Conservation (phyloP, 345 rosid genomes). For the Mangifera indica region DNA sequence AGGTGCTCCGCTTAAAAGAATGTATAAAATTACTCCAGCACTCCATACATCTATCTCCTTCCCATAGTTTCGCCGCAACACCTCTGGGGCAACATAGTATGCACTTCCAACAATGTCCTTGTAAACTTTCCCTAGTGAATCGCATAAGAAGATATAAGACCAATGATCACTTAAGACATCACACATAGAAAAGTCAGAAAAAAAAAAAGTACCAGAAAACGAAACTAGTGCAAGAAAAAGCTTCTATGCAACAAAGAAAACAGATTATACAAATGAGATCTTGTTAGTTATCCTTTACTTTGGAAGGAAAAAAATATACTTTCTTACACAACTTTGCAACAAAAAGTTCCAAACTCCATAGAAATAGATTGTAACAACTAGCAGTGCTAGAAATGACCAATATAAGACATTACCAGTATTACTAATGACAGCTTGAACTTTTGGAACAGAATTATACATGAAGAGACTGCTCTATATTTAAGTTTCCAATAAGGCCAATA, state of each 20-base stretch:
- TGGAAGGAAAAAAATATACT: neutral
- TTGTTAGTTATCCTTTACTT: neutral
- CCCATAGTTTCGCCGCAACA: conserved; percentile 62
- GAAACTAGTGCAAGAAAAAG: neutral
- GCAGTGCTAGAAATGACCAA: neutral
- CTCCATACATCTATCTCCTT: conserved; percentile 96
- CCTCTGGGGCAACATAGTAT: conserved; percentile 94
- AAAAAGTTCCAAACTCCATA: neutral
- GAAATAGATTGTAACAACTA: neutral
- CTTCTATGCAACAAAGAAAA: neutral
- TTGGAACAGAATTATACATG: neutral
- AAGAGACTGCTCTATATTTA: neutral
- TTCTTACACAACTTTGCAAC: neutral
- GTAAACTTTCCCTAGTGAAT: conserved; percentile 59
- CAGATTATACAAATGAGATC: neutral
- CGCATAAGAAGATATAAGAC: neutral
- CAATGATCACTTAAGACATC: neutral
- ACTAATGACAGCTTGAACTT: neutral
- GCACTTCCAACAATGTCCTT: conserved; percentile 74
- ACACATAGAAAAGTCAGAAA: neutral
- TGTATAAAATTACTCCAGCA: conserved; percentile 86
- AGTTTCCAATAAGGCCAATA: neutral
- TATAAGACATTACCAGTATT: neutral
- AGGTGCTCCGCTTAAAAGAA: conserved; percentile 89
- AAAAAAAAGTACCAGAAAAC: conserved; percentile 4